A percentile compares a stretch with the other conserved stretches of the same genome.
Conservation (phyloP, 352 stramenopile species). For the Phytopythium helicoides region DNA sequence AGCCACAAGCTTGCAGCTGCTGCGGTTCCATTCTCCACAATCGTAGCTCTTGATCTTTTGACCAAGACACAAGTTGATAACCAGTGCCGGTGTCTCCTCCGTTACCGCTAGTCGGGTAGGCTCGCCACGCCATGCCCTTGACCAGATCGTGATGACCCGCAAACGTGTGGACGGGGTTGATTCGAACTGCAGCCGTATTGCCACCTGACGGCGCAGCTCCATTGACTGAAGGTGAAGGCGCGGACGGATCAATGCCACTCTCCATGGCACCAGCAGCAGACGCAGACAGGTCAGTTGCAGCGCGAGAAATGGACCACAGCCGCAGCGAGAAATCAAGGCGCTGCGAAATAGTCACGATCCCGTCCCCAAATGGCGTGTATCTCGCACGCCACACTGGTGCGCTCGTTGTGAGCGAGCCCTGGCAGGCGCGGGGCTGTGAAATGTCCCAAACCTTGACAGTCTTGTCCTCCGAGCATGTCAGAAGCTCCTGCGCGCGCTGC, state of each 20-base stretch:
- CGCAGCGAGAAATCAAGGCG: conserved; percentile 58
- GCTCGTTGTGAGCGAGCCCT: conserved; percentile 57
- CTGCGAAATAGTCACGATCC: conserved; percentile 73
- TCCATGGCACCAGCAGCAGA: not conserved
- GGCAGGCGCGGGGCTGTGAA: conserved; percentile 52
- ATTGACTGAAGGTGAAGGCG: conserved; percentile 10
- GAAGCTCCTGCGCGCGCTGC: conserved; percentile 65
- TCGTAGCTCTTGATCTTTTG: conserved; percentile 76
- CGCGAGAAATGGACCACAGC: conserved; percentile 61
- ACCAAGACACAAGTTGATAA: conserved; percentile 79
- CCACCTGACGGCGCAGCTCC: not conserved
- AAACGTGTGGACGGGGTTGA: conserved; percentile 63
- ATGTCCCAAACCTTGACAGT: conserved; percentile 85
- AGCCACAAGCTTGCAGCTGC: conserved; percentile 61
- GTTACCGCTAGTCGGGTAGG: conserved; percentile 12
- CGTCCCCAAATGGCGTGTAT: conserved; percentile 84
- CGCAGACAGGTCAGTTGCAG: not conserved
- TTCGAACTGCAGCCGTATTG: conserved; percentile 6
- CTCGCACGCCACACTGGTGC: conserved; percentile 65
- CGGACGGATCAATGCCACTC: conserved; percentile 7
- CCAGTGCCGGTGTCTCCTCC: conserved; percentile 14
- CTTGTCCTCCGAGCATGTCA: conserved; percentile 87
- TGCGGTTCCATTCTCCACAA: conserved; percentile 68
- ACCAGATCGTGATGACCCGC: conserved; percentile 61
- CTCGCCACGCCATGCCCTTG: conserved; percentile 64